These are phyloP conservation scores for Taiwanofungus camphoratus DNA, from an alignment of 1,284 basidiomycete genomes.

Conservation along the genomic window DNA sequence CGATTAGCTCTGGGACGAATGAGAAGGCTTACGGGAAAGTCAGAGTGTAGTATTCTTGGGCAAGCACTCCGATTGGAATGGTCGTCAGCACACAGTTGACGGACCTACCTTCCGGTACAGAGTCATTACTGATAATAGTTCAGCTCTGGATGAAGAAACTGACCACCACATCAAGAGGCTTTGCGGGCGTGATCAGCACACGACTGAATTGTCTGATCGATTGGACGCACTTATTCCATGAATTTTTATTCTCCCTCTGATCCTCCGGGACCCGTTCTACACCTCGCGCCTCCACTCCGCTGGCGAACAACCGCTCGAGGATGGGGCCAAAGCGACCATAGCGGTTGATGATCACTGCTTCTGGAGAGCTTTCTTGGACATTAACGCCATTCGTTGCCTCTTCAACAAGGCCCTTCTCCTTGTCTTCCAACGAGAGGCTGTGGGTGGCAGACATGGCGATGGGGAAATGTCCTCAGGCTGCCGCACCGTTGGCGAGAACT, in stretches of 20 bases:
- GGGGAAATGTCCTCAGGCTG: not conserved
- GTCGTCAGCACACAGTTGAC: conserved; percentile 46
- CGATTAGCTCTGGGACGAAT: not conserved
- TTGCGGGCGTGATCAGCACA: conserved; percentile 3
- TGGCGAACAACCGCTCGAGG: conserved; percentile 35
- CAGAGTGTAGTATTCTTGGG: conserved; percentile 45
- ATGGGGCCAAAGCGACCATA: conserved; percentile 34
- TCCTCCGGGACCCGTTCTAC: conserved; percentile 47
- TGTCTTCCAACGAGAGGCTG: conserved; percentile 16
- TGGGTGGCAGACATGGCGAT: conserved; percentile 15
- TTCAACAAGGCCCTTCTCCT: conserved; percentile 19
- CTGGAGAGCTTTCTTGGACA: conserved; percentile 21
- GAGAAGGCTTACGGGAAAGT: conserved; percentile 36
- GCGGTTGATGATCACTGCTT: conserved; percentile 29
- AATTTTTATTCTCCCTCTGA: conserved; percentile 39
- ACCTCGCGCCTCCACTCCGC: conserved; percentile 45
- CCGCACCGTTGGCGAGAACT: too few species aligned
- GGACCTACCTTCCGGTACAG: conserved; percentile 28
- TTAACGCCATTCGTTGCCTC: conserved; percentile 11
- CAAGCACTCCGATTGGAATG: conserved; percentile 54
- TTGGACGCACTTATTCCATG: conserved; percentile 42
- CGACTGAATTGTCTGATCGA: not conserved
- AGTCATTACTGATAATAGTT: conserved; percentile 1
- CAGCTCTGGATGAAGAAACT: conserved; percentile 8
- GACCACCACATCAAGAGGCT: conserved; percentile 49